phyloP scores from a whole-genome alignment of 225 moss, liverwort and hornwort genomes.

The Lunularia cruciata region DNA sequence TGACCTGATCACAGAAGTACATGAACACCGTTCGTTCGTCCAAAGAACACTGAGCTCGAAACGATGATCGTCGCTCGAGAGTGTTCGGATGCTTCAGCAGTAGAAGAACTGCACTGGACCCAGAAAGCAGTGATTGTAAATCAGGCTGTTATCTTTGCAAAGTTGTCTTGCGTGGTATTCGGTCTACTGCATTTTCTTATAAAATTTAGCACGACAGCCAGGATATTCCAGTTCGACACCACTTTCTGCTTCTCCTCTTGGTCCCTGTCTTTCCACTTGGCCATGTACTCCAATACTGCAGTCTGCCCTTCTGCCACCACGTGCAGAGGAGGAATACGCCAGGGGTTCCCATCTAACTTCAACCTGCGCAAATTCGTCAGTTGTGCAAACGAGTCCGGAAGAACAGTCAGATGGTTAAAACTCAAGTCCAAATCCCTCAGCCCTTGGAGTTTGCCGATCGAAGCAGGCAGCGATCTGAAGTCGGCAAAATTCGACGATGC shows the following conservation, averaged over 20 bases:
- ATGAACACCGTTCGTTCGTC: conserved; percentile 1
- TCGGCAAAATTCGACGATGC: conserved; percentile 79
- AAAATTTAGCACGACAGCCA: conserved; percentile 29
- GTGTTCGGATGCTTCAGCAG: background rate
- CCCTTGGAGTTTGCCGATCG: conserved; percentile 70
- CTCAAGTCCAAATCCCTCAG: conserved; percentile 70
- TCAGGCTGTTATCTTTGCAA: conserved; percentile 30
- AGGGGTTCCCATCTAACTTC: conserved; percentile 61
- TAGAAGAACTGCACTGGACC: too few relatives aligned
- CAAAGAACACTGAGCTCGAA: background rate
- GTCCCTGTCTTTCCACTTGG: conserved; percentile 52
- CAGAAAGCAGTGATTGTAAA: conserved; percentile 17
- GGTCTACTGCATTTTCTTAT: conserved; percentile 32
- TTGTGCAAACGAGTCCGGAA: conserved; percentile 71
- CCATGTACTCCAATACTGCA: conserved; percentile 54
- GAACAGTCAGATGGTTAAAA: conserved; percentile 59
- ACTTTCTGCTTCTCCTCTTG: conserved; percentile 39
- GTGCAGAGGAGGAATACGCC: conserved; percentile 59
- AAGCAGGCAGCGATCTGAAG: conserved; percentile 60
- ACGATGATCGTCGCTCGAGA: background rate
- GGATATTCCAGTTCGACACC: conserved; percentile 43
- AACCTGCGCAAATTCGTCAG: conserved; percentile 78
- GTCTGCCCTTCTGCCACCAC: conserved; percentile 46
- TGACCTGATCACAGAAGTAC: background rate
- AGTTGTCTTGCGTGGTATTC: conserved; percentile 5